phyloP scores from a whole-genome alignment of 345 rosid genomes.

The Citrus hindsii region DNA sequence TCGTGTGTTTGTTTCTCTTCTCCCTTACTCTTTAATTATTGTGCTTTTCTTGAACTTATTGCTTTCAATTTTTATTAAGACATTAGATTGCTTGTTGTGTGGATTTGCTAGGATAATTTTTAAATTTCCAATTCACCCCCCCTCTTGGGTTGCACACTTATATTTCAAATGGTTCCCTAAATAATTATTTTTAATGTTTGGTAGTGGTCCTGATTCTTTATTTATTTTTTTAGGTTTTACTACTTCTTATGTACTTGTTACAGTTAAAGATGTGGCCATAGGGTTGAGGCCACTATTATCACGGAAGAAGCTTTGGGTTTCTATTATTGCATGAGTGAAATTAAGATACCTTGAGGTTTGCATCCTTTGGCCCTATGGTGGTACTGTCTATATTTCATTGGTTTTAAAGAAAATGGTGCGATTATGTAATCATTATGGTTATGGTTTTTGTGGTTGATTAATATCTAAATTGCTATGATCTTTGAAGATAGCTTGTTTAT shows the following conservation, averaged over 20 bases:
- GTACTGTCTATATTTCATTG: background rate
- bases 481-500: no score
- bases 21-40: no score
- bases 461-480: no score
- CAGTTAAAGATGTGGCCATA: slow-evolving; percentile 62
- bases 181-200: no score
- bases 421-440: background rate
- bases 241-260: slow-evolving; percentile 2
- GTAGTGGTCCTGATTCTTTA: background rate
- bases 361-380: background rate
- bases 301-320: slow-evolving; percentile 70
- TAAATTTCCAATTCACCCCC: no score
- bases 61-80: no score
- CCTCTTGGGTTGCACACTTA: no score
- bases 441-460: background rate
- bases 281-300: slow-evolving; percentile 58
- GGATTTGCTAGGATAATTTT: no score
- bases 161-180: no score
- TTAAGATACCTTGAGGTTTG: slow-evolving; percentile 80
- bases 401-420: background rate
- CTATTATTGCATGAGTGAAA: slow-evolving; percentile 76
- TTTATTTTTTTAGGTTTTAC: background rate
- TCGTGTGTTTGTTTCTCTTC: no score
- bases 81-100: no score
- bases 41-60: no score